Base-by-base conservation (phyloP, 1,284 basidiomycete genomes). In the Ustilago bromivora region DNA sequence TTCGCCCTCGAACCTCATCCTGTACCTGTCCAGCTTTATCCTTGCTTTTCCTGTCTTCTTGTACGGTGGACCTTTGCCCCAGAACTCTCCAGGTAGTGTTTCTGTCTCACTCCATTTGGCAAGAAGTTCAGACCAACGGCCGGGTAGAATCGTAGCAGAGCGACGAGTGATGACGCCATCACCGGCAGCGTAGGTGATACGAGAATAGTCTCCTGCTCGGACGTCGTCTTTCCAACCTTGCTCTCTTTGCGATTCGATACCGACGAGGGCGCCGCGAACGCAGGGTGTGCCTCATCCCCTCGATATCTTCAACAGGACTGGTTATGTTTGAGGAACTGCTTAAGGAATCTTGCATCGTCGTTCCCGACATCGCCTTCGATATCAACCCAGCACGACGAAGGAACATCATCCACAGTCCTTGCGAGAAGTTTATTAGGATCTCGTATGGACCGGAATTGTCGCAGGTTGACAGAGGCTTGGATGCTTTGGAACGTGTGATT, bases 321-420 rank as follows among this genome's bases (percentile, higher is more conserved):
- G 94, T 92, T 35, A 96, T 98, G 90, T 97, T 97, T 84, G 95
- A 98, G 84, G 95, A 97, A 87, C 88, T 94, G 41, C 89, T 98
- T 52, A 96, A 95, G 86, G 93, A 95, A 87, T 90, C 93, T 86
- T 92, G 92, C 32, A 95, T 95, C 76, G 93, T 94, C 63, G 94
- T 95, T 57, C 94, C 94, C 11, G 88, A 88, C 6, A 84, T 96
- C 75, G 95, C 95, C 89, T 96, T 96, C 81, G 79, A 82, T 49
- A 70, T 78, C 68, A 83, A 83, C 82, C 94, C 82, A 89, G 93
- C 79, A 89, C 92, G 79, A 58, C 56, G 85, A 47, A 84, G 89
- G 49, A 88, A 97, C 87, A 88, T 98, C 66, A 93, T 96, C 88
- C 91, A 92, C 83, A 95, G 93, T 6, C 94, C 95, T 2, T 80